These are phyloP conservation scores for Gossypium sturtianum DNA, from an alignment of 345 rosid species.

Conservation along the genomic window DNA sequence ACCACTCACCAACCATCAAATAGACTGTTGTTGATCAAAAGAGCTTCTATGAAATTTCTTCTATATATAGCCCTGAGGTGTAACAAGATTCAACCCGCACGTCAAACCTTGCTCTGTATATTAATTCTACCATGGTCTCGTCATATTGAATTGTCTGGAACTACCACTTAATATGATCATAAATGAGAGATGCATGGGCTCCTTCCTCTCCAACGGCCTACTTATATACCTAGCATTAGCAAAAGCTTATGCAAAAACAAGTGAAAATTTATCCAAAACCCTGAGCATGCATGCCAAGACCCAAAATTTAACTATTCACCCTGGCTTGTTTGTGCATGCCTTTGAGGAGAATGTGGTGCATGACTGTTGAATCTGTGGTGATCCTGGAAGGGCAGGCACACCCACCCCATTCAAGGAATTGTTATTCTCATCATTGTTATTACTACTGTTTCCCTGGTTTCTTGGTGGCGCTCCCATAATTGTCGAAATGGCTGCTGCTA, in stretches of 20 bases:
- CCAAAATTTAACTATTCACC: background rate
- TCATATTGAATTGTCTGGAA: background rate
- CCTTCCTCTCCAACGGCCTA: background rate
- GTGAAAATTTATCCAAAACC: background rate
- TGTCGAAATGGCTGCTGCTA: conserved; percentile 73
- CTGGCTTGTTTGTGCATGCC: conserved; percentile 13
- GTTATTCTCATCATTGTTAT: conserved; percentile 12
- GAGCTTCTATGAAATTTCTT: background rate
- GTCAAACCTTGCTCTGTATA: conserved; percentile 1
- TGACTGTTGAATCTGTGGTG: conserved; percentile 82
- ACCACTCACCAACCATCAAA: background rate
- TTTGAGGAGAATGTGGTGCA: conserved; percentile 82
- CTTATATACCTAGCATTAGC: background rate
- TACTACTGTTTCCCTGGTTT: conserved; percentile 17
- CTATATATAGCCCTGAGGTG: background rate
- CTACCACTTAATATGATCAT: background rate
- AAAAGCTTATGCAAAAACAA: conserved; percentile 1
- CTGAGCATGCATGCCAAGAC: background rate
- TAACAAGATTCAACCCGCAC: background rate
- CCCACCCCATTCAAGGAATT: conserved; percentile 19
- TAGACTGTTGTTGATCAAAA: background rate
- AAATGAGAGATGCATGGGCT: background rate
- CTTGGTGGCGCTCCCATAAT: conserved; percentile 39
- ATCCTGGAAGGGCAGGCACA: conserved; percentile 37
- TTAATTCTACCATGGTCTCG: background rate